Evolutionary conservation across 2,329 filamentous ascomycete species (phyloP).

Genomic region (Trichoderma sp.): DNA sequence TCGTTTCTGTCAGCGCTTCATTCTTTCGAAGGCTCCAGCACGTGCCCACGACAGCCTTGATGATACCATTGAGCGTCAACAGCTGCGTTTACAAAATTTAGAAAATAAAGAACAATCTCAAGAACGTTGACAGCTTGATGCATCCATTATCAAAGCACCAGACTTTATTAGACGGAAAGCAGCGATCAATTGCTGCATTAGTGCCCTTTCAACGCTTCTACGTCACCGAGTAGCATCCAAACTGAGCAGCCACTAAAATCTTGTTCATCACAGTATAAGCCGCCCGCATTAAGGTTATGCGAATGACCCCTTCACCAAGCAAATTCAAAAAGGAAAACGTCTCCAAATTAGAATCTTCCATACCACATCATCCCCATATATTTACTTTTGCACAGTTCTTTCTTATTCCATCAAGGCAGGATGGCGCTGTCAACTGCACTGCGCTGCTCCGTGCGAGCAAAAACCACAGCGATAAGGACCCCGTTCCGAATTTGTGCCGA

Average conservation of each 20-base stretch:
- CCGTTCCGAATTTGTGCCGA: not conserved
- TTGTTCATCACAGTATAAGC: not conserved
- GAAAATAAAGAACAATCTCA: too few relatives aligned
- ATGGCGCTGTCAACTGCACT: not conserved
- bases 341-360: not conserved
- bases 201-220: not conserved
- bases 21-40: too few relatives aligned
- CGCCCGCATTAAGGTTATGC: not conserved
- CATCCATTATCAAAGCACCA: not conserved
- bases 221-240: not conserved
- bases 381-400: not conserved
- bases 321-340: not conserved
- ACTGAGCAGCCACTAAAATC: not conserved
- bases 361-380: not conserved
- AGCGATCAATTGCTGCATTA: not conserved
- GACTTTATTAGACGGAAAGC: not conserved
- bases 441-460: not conserved
- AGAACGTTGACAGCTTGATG: too few relatives aligned
- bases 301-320: not conserved
- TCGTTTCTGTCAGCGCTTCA: not conserved
- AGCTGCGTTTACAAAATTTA: too few relatives aligned
- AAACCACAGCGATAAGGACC: not conserved
- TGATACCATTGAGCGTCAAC: not conserved
- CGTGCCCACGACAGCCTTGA: not conserved
- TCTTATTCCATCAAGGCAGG: not conserved